Evolutionary conservation across 345 rosid species (phyloP).

Genomic region (Populus ilicifolia): DNA sequence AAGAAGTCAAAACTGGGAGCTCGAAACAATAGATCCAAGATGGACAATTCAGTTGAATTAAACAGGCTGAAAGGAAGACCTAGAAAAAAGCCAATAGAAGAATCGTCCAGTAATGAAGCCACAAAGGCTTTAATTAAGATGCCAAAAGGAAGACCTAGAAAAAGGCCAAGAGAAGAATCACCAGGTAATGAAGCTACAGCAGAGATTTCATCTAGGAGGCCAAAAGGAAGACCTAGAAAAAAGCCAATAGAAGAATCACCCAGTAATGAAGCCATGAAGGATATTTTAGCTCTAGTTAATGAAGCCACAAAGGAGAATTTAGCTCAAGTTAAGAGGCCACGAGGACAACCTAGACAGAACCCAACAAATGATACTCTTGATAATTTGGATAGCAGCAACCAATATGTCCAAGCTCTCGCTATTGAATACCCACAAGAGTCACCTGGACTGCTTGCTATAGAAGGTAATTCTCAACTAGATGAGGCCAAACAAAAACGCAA

Average conservation of each 20-base stretch:
- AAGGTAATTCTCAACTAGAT: slow-evolving; percentile 30
- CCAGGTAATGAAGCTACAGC: slow-evolving; percentile 14
- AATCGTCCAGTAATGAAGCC: not conserved
- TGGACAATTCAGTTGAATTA: slow-evolving; percentile 37
- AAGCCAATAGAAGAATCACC: slow-evolving; percentile 7
- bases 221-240: slow-evolving; percentile 34
- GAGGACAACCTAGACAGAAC: slow-evolving; percentile 56
- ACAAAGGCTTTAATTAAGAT: not conserved
- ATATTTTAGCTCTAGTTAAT: not conserved
- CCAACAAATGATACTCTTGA: slow-evolving; percentile 31
- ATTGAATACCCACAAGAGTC: slow-evolving; percentile 49
- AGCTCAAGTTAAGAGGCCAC: slow-evolving; percentile 36
- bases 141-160: slow-evolving; percentile 1
- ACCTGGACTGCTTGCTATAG: slow-evolving; percentile 27
- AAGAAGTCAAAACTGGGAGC: slow-evolving; percentile 23
- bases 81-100: not conserved
- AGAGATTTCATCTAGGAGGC: slow-evolving; percentile 21
- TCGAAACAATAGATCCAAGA: slow-evolving; percentile 56
- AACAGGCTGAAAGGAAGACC: not conserved
- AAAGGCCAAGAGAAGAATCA: slow-evolving; percentile 23
- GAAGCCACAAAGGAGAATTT: not conserved
- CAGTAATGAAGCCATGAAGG: not conserved
- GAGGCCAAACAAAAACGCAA: slow-evolving; percentile 23
- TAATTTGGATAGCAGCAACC: slow-evolving; percentile 28
- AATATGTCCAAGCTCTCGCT: slow-evolving; percentile 39